A percentile compares a stretch with the other conserved stretches of the same genome.
These are phyloP conservation scores for Lentinula novae-zelandiae DNA, from an alignment of 1,284 basidiomycete species.

Conservation along the genomic window DNA sequence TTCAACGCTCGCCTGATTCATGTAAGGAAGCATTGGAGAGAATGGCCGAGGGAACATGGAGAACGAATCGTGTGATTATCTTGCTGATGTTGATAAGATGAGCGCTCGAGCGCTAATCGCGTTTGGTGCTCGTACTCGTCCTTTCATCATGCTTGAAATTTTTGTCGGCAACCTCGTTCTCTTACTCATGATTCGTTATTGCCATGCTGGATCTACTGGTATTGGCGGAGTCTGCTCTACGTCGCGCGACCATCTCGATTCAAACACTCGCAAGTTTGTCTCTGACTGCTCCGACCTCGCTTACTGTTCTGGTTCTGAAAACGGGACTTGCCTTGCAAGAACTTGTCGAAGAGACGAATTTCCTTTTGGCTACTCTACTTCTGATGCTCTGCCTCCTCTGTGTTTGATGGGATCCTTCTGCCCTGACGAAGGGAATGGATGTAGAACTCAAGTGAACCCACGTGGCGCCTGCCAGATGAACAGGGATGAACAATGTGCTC, in stretches of 20 bases:
- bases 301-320: constrained; percentile 47
- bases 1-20: too few species aligned
- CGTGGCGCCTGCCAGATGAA: constrained; percentile 64
- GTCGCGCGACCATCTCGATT: constrained; percentile 51
- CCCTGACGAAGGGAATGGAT: constrained; percentile 69
- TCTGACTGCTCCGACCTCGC: constrained; percentile 62
- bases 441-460: constrained; percentile 39
- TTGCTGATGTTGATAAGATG: too few species aligned
- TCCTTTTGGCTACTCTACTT: constrained; percentile 48
- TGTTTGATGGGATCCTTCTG: constrained; percentile 60
- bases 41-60: too few species aligned
- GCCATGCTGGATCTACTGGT: not conserved
- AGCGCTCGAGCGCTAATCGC: too few species aligned
- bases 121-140: too few species aligned
- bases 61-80: too few species aligned
- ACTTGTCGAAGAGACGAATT: constrained; percentile 65
- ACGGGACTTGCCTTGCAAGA: constrained; percentile 43
- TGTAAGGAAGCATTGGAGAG: too few species aligned
- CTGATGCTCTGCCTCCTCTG: constrained; percentile 48
- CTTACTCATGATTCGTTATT: not conserved
- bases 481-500: constrained; percentile 11
- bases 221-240: constrained; percentile 26
- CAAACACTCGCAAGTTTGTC: constrained; percentile 54
- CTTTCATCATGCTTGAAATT: too few species aligned
- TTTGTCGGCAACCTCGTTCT: not conserved